phyloP scores from a whole-genome alignment of 2,329 filamentous ascomycete genomes.

The Didymella pinodella region DNA sequence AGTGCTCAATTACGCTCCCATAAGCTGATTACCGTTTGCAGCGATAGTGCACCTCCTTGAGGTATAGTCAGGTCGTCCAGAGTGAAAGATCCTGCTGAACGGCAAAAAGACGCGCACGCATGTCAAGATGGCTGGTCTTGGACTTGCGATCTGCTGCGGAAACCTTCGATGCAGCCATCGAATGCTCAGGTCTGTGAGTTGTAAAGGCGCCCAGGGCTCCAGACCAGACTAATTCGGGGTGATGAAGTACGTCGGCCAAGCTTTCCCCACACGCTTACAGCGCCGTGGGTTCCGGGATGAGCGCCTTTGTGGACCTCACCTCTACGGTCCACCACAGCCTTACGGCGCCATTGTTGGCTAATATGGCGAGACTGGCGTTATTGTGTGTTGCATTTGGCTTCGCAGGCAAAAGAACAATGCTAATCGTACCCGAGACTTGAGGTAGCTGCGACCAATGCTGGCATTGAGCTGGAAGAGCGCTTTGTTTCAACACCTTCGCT shows the following conservation, averaged over 20 bases:
- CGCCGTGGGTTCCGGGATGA: slow-evolving; percentile 8
- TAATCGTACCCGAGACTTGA: neutral
- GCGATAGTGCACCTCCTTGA: slow-evolving; percentile 20
- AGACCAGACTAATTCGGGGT: slow-evolving; percentile 28
- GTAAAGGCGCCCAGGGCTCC: slow-evolving; percentile 22
- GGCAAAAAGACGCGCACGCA: slow-evolving; percentile 28
- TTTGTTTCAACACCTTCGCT: slow-evolving; percentile 11
- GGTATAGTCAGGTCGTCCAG: slow-evolving; percentile 14
- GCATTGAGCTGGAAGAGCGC: neutral
- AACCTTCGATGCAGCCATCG: slow-evolving; percentile 34
- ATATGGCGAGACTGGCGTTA: neutral
- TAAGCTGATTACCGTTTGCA: slow-evolving; percentile 21
- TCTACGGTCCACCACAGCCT: slow-evolving; percentile 13
- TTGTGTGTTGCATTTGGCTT: neutral
- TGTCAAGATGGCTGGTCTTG: slow-evolving; percentile 9
- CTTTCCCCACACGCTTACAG: slow-evolving; percentile 38
- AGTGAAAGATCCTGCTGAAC: slow-evolving; percentile 28
- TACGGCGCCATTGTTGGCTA: neutral
- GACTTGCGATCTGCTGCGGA: slow-evolving; percentile 27
- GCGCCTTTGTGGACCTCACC: slow-evolving; percentile 28
- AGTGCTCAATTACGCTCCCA: slow-evolving; percentile 14
- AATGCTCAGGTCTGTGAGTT: slow-evolving; percentile 27
- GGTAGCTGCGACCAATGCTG: neutral
- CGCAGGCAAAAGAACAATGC: neutral
- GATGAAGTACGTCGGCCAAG: slow-evolving; percentile 46